Percentiles rank a stretch among this genome's conserved stretches.
Conservation (phyloP, 176 grass and related monocot species). For the Ananas comosus region DNA sequence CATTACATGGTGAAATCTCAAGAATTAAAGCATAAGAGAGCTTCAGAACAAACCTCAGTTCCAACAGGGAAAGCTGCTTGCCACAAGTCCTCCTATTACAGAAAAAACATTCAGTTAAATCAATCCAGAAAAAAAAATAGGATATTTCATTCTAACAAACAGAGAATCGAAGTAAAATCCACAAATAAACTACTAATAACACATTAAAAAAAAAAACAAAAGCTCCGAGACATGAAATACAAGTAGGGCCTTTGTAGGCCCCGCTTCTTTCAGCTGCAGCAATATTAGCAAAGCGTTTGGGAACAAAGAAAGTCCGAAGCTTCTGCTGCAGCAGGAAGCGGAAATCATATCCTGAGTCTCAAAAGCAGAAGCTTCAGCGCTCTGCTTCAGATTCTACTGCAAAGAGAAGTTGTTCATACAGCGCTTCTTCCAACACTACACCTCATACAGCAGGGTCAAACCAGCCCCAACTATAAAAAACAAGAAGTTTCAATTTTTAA, state of each 20-base stretch:
- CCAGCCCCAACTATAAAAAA: too few species aligned
- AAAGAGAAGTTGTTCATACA: too few species aligned
- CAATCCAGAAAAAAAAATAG: slow-evolving; percentile 5
- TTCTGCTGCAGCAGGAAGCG: too few species aligned
- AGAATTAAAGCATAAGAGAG: neutral
- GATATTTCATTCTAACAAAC: neutral
- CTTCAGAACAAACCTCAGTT: slow-evolving; percentile 43
- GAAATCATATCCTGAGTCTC: too few species aligned
- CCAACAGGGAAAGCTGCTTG: slow-evolving; percentile 52
- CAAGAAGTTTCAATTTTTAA: too few species aligned
- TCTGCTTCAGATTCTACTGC: too few species aligned
- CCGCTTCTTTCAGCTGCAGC: too few species aligned
- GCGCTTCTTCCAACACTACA: too few species aligned
- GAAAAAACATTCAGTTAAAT: neutral
- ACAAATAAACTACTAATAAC: neutral
- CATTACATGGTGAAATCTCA: neutral
- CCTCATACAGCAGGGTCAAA: too few species aligned
- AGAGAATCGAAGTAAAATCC: neutral
- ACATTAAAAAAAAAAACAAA: neutral
- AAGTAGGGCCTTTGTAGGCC: neutral
- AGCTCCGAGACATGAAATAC: neutral
- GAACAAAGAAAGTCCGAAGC: too few species aligned
- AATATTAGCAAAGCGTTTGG: too few species aligned
- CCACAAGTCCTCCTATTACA: slow-evolving; percentile 69
- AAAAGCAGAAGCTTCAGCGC: too few species aligned